Conservation (phyloP, 208 protist species). For the Acanthamoeba castellanii region DNA sequence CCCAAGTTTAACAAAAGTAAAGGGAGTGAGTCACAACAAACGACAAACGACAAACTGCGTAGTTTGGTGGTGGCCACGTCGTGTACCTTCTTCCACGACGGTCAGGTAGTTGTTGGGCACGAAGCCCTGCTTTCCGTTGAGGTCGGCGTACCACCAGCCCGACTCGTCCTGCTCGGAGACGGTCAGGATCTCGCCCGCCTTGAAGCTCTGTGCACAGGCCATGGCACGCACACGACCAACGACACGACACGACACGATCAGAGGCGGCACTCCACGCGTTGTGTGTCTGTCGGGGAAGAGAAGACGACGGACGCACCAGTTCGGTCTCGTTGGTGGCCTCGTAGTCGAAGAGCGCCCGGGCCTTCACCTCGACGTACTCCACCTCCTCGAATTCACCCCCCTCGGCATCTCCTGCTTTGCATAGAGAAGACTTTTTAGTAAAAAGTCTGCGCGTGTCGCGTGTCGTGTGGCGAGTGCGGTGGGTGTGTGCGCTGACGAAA, state of each 20-base stretch:
- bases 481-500: background rate
- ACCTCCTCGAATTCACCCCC: constrained; percentile 10
- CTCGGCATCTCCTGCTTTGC: constrained; percentile 18
- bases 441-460: background rate
- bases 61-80: background rate
- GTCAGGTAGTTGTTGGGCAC: constrained; percentile 65
- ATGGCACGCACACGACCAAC: no score
- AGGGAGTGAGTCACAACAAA: background rate
- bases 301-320: background rate
- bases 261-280: no score
- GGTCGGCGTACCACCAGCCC: constrained; percentile 58
- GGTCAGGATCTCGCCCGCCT: constrained; percentile 38
- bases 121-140: constrained; percentile 67
- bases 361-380: constrained; percentile 62
- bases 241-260: background rate
- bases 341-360: constrained; percentile 51
- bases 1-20: no score
- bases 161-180: constrained; percentile 63
- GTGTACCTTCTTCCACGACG: background rate
- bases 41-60: background rate
- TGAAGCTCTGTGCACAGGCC: constrained; percentile 18
- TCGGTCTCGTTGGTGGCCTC: constrained; percentile 63
- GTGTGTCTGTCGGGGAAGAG: background rate
- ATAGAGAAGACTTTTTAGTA: background rate
- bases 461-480: background rate